Base-by-base conservation (phyloP, 2,329 filamentous ascomycete species). In the Helotiales sp. region DNA sequence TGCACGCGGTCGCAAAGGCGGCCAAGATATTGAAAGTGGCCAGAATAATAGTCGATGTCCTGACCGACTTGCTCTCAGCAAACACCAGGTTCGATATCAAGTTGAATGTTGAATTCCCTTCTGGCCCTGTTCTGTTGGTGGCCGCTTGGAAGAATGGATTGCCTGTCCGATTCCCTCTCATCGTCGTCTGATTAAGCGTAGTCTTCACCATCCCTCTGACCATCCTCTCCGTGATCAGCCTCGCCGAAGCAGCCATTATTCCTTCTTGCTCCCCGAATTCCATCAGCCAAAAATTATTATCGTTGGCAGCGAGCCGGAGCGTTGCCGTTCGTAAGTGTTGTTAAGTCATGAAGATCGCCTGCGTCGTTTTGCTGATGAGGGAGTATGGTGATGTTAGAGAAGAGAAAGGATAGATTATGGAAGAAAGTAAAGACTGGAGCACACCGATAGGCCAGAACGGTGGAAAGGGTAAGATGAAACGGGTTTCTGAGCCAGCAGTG, bases 41-140 rank as follows among this genome's bases (percentile, higher is more conserved):
- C 63, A 90, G 80, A 67, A 89, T 86, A 64, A 89, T 84, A 50
- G 86, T 86, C 26, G 87, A 88, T 20, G 85, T 87, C 71, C 88
- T 82, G 73, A 88, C 81, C 37, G 86, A 88, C 73, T 84, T 87
- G 69, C 75, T 77, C 63, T 77, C 72, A 45, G 73, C 75, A 68
- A 78, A 78, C 6, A 76, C 69, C 54, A 78, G 68, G 32, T 72
- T 72, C 37, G 72, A 40, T 65, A 78, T 77, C 54, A 75, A 67
- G 26, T 47, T 61, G 52, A 60, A 60, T 7, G 65, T 74, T 22
- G 65, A 69, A 67, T 70, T 69, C 24, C 32, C 59, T 52, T 20
- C 60, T 30, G 49, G 57, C 30, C 62, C 50, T 10, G 61, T 70
- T 32, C 58, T 45, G 54, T 68, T 69, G 15, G 64, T 49, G 3